A percentile compares a stretch with the other conserved stretches of the same genome.
These are phyloP conservation scores for Aspergillus fumigatiaffinis DNA, from an alignment of 2,329 filamentous ascomycete genomes.

Conservation along the genomic window DNA sequence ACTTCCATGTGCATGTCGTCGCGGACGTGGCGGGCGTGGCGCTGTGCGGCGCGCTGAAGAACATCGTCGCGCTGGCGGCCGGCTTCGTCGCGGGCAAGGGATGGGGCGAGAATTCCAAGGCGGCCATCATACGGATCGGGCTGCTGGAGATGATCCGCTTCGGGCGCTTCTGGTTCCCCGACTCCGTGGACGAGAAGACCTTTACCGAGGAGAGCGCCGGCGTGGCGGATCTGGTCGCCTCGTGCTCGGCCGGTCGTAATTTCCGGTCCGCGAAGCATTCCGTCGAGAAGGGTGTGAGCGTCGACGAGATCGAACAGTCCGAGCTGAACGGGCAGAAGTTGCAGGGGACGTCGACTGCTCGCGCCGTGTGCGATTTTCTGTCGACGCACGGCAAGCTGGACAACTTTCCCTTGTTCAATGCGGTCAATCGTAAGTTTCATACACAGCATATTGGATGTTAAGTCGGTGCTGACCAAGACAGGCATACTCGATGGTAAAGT, in stretches of 20 bases:
- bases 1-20: conserved; percentile 90
- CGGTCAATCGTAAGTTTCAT: conserved; percentile 6
- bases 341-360: conserved; percentile 15
- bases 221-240: conserved; percentile 18
- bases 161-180: conserved; percentile 44
- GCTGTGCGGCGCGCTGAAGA: conserved; percentile 85
- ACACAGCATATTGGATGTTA: too few relatives aligned
- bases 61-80: conserved; percentile 84
- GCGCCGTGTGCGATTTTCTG: conserved; percentile 9
- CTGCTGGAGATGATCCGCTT: conserved; percentile 92
- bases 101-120: conserved; percentile 95
- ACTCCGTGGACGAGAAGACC: conserved; percentile 11
- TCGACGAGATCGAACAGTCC: conserved; percentile 12
- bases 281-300: conserved; percentile 14
- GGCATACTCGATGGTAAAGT: conserved; percentile 3
- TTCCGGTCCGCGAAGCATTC: conserved; percentile 14
- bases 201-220: conserved; percentile 22
- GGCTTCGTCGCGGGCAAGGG: conserved; percentile 88
- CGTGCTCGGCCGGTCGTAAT: conserved; percentile 12
- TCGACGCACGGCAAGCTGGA: conserved; percentile 8
- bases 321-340: conserved; percentile 17
- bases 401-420: conserved; percentile 13
- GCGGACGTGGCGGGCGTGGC: conserved; percentile 50
- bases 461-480: not conserved
- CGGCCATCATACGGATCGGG: conserved; percentile 87